Conservation (phyloP, 148 eudicot genomes). For the Silene conica region DNA sequence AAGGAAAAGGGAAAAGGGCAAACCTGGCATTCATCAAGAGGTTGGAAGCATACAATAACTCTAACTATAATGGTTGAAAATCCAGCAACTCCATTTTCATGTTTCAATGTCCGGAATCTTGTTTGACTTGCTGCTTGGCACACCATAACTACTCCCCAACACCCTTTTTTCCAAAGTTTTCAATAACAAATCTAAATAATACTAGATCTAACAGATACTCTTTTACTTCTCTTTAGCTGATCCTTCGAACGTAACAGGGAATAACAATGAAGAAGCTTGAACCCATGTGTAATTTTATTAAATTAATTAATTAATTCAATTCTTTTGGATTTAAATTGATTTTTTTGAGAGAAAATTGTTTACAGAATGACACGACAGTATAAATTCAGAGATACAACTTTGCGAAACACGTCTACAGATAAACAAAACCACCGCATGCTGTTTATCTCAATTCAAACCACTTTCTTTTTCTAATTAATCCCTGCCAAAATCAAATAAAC, state of each 20-base stretch:
- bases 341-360: background rate
- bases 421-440: too few species aligned
- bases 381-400: constrained; percentile 62
- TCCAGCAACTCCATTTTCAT: constrained; percentile 86
- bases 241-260: constrained; percentile 66
- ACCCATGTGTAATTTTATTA: constrained; percentile 45
- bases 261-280: constrained; percentile 62
- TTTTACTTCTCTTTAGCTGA: too few species aligned
- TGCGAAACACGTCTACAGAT: too few species aligned
- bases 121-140: constrained; percentile 95
- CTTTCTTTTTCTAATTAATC: too few species aligned
- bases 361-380: constrained; percentile 89
- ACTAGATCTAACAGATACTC: background rate
- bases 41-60: constrained; percentile 95
- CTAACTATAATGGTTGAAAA: constrained; percentile 80
- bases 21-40: constrained; percentile 93
- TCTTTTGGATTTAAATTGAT: too few species aligned
- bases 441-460: too few species aligned
- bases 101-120: constrained; percentile 89
- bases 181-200: background rate
- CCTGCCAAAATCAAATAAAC: too few species aligned
- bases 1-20: background rate
- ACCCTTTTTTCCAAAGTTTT: too few species aligned
- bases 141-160: constrained; percentile 79
- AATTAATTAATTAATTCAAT: background rate